These are phyloP conservation scores for Astragalus glycyphyllos DNA, from an alignment of 306 rosid genomes.

Conservation along the genomic window DNA sequence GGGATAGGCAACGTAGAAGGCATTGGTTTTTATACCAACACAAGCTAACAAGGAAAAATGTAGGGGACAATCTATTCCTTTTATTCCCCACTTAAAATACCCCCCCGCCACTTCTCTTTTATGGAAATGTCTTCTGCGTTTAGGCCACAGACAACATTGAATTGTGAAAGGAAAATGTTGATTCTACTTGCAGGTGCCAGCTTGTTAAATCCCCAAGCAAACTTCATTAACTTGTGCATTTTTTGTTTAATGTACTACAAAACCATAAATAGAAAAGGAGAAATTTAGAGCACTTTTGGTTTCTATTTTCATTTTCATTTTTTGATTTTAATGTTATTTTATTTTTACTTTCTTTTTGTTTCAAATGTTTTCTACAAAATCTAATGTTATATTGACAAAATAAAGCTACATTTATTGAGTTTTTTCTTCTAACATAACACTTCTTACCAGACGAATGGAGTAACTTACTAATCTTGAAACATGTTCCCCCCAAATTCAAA, in stretches of 20 bases:
- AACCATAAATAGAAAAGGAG: background rate
- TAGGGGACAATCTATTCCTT: background rate
- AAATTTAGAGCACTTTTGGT: background rate
- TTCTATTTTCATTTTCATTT: background rate
- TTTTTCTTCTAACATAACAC: no score
- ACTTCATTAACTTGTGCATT: background rate
- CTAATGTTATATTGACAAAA: no score
- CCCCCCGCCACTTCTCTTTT: no score
- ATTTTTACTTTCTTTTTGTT: background rate
- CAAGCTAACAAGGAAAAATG: constrained; percentile 24
- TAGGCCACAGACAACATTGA: constrained; percentile 13
- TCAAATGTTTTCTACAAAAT: background rate
- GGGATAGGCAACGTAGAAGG: constrained; percentile 16
- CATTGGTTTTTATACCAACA: constrained; percentile 19
- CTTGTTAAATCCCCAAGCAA: background rate
- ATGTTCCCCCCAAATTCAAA: no score
- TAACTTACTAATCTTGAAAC: no score
- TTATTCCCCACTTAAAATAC: constrained; percentile 22
- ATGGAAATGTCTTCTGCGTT: constrained; percentile 19
- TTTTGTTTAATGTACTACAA: background rate
- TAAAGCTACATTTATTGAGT: no score
- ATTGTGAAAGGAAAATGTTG: constrained; percentile 6
- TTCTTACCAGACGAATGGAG: no score
- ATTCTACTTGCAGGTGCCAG: background rate
- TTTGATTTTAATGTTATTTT: background rate